phyloP scores from a whole-genome alignment of 2,329 filamentous ascomycete species.

The Colletotrichum sublineola region DNA sequence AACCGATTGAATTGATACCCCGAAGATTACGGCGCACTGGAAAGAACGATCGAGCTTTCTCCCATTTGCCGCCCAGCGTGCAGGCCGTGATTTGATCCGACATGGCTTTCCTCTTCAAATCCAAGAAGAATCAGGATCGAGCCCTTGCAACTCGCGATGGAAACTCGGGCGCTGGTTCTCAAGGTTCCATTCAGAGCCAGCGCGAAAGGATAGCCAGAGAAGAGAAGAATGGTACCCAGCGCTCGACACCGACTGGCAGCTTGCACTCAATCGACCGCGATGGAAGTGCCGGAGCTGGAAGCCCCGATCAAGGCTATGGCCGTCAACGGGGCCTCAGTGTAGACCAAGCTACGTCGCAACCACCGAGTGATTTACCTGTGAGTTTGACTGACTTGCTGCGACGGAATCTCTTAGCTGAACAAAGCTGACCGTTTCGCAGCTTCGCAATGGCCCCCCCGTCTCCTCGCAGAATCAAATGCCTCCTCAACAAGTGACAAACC shows the following conservation, averaged over 20 bases:
- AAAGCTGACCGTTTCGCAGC: constrained; percentile 52
- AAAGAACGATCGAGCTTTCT: constrained; percentile 38
- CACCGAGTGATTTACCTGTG: constrained; percentile 57
- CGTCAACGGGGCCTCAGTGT: constrained; percentile 67
- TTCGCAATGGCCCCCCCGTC: constrained; percentile 65
- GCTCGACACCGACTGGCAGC: constrained; percentile 82
- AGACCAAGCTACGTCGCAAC: constrained; percentile 59
- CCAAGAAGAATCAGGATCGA: constrained; percentile 81
- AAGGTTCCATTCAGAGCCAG: constrained; percentile 62
- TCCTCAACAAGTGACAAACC: constrained; percentile 53
- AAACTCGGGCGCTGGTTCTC: constrained; percentile 55
- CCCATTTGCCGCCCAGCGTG: constrained; percentile 51
- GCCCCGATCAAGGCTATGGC: constrained; percentile 74
- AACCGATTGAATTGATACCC: constrained; percentile 32
- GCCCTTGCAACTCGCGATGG: constrained; percentile 68
- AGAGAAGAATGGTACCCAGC: constrained; percentile 67
- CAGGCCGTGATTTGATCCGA: constrained; percentile 56
- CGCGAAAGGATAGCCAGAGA: constrained; percentile 56
- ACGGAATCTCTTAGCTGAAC: constrained; percentile 48
- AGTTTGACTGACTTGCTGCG: constrained; percentile 54
- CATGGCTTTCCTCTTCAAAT: constrained; percentile 89
- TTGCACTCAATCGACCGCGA: constrained; percentile 78
- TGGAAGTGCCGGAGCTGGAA: constrained; percentile 67
- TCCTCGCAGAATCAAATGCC: constrained; percentile 44
- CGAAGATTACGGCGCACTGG: constrained; percentile 36